Conservation (phyloP, 2,329 filamentous ascomycete species). For the Sporothrix dimorphospora region DNA sequence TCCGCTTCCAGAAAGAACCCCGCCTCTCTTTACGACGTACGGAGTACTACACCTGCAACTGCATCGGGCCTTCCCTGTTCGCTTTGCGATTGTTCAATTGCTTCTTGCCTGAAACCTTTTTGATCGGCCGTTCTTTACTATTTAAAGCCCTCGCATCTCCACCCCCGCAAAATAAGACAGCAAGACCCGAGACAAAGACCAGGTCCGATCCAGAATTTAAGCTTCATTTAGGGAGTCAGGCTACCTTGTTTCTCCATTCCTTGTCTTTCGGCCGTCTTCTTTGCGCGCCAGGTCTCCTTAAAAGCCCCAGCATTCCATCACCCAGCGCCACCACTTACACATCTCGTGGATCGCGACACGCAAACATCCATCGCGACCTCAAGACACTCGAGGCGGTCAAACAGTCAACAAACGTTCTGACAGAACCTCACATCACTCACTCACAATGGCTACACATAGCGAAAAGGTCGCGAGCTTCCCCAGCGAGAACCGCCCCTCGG, state of each 20-base stretch:
- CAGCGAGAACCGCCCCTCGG: neutral
- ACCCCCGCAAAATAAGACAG: neutral
- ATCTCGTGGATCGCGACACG: neutral
- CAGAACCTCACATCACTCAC: too few relatives aligned
- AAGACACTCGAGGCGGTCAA: neutral
- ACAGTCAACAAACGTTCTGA: too few relatives aligned
- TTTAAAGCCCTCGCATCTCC: conserved; percentile 12
- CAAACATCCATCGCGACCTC: neutral
- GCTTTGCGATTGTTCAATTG: neutral
- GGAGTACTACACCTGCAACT: neutral
- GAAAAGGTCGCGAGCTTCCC: neutral
- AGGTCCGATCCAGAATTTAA: neutral
- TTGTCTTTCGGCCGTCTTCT: too few relatives aligned
- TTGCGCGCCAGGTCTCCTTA: neutral
- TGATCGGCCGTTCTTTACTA: conserved; percentile 4
- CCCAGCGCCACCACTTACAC: neutral
- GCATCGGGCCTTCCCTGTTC: conserved; percentile 2
- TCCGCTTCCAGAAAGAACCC: conserved; percentile 9
- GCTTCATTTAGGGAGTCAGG: neutral
- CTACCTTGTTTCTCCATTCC: neutral
- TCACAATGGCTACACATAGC: neutral
- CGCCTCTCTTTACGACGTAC: neutral
- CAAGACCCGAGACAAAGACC: neutral
- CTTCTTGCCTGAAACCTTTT: neutral
- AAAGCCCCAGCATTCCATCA: neutral